These are phyloP conservation scores for Silene vulgaris DNA, from an alignment of 179 eudicot genomes.

Conservation along the genomic window DNA sequence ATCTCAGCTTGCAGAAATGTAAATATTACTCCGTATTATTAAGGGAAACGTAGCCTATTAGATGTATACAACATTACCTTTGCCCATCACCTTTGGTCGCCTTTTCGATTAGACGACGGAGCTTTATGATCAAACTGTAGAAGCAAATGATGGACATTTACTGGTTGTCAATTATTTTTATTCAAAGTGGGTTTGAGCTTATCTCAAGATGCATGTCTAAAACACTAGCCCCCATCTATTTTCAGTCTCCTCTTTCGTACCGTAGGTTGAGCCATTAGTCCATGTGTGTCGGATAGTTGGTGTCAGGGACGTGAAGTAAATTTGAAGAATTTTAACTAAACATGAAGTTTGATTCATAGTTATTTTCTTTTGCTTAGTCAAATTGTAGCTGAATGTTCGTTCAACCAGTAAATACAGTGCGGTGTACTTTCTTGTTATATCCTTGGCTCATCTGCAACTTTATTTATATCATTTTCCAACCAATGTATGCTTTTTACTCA, in stretches of 20 bases:
- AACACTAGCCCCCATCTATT: background rate
- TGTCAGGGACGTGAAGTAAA: too few relatives aligned
- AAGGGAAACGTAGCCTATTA: background rate
- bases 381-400: slow-evolving; percentile 41
- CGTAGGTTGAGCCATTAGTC: background rate
- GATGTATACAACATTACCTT: too few relatives aligned
- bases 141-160: background rate
- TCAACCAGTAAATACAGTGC: too few relatives aligned
- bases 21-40: background rate
- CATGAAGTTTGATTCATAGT: too few relatives aligned
- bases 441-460: background rate
- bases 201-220: background rate
- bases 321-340: too few relatives aligned
- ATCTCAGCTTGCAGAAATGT: too few relatives aligned
- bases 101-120: background rate
- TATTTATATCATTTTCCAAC: background rate
- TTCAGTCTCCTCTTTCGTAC: too few relatives aligned
- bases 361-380: too few relatives aligned
- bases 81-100: too few relatives aligned
- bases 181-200: background rate
- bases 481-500: background rate
- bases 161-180: background rate
- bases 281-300: too few relatives aligned
- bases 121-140: background rate
- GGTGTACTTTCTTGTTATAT: too few relatives aligned